These are phyloP conservation scores for Byssoonygena ceratinophila DNA, from an alignment of 2,329 filamentous ascomycete species.

Conservation along the genomic window DNA sequence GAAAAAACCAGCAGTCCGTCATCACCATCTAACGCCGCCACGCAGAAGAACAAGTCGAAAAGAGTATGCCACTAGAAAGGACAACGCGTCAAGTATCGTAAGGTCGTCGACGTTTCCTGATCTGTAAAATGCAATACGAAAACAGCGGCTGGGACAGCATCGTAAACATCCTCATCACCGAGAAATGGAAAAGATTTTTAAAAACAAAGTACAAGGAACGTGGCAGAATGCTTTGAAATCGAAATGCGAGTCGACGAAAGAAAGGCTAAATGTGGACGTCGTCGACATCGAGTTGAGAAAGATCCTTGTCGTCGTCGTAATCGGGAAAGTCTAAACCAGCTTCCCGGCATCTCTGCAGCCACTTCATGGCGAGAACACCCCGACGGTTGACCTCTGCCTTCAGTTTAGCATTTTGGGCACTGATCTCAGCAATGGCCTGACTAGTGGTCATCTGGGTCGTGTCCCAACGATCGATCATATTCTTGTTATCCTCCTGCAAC, in stretches of 20 bases:
- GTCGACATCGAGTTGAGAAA: conserved; percentile 23
- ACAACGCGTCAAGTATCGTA: conserved; percentile 4
- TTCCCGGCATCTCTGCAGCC: conserved; percentile 39
- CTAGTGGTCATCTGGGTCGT: conserved; percentile 37
- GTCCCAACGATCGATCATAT: conserved; percentile 34
- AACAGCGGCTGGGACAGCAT: background rate
- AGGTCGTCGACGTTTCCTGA: conserved; percentile 1
- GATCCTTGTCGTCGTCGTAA: conserved; percentile 36
- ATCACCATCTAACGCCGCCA: conserved; percentile 6
- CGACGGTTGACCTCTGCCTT: conserved; percentile 81
- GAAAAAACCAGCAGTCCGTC: background rate
- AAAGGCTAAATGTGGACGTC: conserved; percentile 22
- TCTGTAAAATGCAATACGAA: background rate
- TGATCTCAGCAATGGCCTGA: conserved; percentile 64
- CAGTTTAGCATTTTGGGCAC: conserved; percentile 86
- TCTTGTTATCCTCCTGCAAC: conserved; percentile 45
- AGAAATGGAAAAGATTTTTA: background rate
- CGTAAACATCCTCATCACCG: background rate
- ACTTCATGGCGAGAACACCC: conserved; percentile 55
- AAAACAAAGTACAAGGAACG: background rate
- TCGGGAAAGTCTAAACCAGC: conserved; percentile 42
- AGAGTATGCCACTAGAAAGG: background rate
- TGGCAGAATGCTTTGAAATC: too few species aligned
- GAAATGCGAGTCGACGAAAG: conserved; percentile 14
- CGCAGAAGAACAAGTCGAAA: background rate